phyloP scores from a whole-genome alignment of 2,329 filamentous ascomycete genomes.

The Phyllosticta capitalensis region DNA sequence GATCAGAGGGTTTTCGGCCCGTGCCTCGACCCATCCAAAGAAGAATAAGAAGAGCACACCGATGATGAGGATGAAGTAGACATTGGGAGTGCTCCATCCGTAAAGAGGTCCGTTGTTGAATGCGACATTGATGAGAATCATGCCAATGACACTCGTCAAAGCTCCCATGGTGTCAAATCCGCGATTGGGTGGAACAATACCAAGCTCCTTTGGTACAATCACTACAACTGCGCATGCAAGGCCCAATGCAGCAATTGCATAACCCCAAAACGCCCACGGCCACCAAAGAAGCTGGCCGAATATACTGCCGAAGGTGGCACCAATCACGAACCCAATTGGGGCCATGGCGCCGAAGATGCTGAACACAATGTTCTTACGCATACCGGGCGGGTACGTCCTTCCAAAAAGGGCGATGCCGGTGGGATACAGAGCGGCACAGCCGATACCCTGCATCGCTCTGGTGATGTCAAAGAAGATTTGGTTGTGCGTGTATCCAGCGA shows the following conservation, averaged over 20 bases:
- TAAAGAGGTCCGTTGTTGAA: slow-evolving; percentile 22
- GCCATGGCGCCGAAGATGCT: slow-evolving; percentile 29
- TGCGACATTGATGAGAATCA: slow-evolving; percentile 22
- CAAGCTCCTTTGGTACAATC: slow-evolving; percentile 15
- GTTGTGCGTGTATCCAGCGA: slow-evolving; percentile 25
- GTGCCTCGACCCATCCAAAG: slow-evolving; percentile 22
- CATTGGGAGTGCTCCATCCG: slow-evolving; percentile 20
- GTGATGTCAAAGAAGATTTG: slow-evolving; percentile 26
- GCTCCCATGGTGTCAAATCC: slow-evolving; percentile 22
- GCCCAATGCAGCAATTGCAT: slow-evolving; percentile 14
- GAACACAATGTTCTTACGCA: slow-evolving; percentile 31
- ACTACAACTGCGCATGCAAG: slow-evolving; percentile 13
- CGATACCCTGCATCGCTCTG: slow-evolving; percentile 33
- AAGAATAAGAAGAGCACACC: slow-evolving; percentile 17
- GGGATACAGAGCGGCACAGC: slow-evolving; percentile 27
- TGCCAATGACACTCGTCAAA: slow-evolving; percentile 16
- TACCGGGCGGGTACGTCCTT: slow-evolving; percentile 23
- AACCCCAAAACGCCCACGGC: slow-evolving; percentile 23
- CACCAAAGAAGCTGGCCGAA: slow-evolving; percentile 26
- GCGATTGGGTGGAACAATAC: slow-evolving; percentile 12
- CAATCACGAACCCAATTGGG: slow-evolving; percentile 27
- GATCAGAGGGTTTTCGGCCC: slow-evolving; percentile 20
- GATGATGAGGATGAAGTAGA: slow-evolving; percentile 22
- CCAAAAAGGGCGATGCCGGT: slow-evolving; percentile 31
- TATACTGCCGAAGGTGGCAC: slow-evolving; percentile 23